Percentiles rank a stretch among this genome's conserved stretches.
These are phyloP conservation scores for Allium sativum DNA, from an alignment of 106 monocot species.

Conservation along the genomic window DNA sequence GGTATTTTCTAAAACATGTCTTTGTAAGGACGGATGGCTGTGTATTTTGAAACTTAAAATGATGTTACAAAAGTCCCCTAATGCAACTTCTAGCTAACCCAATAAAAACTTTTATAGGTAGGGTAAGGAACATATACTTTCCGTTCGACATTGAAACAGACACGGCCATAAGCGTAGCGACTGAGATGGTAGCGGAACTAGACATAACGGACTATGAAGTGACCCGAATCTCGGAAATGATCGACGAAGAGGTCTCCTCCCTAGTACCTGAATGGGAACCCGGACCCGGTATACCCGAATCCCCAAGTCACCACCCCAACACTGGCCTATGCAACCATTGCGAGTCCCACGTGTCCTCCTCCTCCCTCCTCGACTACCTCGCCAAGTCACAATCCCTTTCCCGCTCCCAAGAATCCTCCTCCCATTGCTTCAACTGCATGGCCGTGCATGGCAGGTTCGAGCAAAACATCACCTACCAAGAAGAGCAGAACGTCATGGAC, in stretches of 20 bases:
- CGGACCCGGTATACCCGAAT: constrained; percentile 47
- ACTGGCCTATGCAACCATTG: constrained; percentile 31
- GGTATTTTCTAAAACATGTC: no score
- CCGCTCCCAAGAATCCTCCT: constrained; percentile 1
- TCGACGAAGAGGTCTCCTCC: constrained; percentile 55
- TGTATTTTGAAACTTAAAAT: no score
- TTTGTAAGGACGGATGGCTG: no score
- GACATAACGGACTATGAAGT: constrained; percentile 79
- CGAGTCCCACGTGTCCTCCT: constrained; percentile 41
- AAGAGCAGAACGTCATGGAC: constrained; percentile 10
- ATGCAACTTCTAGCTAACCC: no score
- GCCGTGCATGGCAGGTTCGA: constrained; percentile 67
- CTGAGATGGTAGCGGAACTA: constrained; percentile 89
- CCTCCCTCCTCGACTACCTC: constrained; percentile 34
- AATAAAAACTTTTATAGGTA: constrained; percentile 30
- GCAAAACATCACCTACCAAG: constrained; percentile 44
- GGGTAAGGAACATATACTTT: constrained; percentile 72
- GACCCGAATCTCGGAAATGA: constrained; percentile 91
- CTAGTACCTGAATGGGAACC: constrained; percentile 81
- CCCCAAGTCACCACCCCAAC: constrained; percentile 1
- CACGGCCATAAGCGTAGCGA: constrained; percentile 78
- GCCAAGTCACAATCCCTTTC: not conserved
- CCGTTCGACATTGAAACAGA: constrained; percentile 68
- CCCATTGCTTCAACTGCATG: constrained; percentile 25
- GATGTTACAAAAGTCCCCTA: no score